phyloP scores from a whole-genome alignment of 495 filamentous ascomycete species.

The Diplogelasinospora grovesii region DNA sequence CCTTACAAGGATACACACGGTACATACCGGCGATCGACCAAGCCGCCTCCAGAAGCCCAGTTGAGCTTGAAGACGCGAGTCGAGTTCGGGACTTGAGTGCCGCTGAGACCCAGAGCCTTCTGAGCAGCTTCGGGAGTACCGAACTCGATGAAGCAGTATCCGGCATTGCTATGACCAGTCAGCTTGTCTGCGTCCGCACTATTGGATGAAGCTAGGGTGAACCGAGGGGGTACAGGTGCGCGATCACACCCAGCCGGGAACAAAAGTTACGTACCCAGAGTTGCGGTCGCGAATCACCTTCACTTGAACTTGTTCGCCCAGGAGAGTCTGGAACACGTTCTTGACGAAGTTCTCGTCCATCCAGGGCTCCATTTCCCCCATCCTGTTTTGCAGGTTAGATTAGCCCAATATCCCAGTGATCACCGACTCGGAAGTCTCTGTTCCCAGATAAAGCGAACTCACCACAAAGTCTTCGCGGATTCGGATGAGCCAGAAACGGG shows the following conservation, averaged over 20 bases:
- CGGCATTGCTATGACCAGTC: constrained; percentile 66
- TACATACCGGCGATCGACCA: constrained; percentile 82
- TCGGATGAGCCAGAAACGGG: constrained; percentile 18
- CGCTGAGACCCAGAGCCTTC: constrained; percentile 85
- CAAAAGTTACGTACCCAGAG: constrained; percentile 70
- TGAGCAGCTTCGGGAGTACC: constrained; percentile 72
- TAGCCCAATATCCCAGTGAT: background rate
- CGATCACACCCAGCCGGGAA: too few species aligned
- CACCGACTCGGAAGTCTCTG: background rate
- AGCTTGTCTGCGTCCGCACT: too few species aligned
- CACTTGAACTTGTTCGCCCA: constrained; percentile 91
- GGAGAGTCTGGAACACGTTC: constrained; percentile 74
- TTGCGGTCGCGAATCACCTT: constrained; percentile 99
- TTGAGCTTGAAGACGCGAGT: constrained; percentile 96
- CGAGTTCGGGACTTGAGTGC: constrained; percentile 87
- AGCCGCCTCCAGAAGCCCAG: constrained; percentile 95
- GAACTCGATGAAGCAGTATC: constrained; percentile 99
- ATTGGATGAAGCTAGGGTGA: background rate
- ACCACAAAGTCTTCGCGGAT: constrained; percentile 40
- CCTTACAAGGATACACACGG: background rate
- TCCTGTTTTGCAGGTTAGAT: constrained; percentile 54
- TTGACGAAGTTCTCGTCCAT: constrained; percentile 99
- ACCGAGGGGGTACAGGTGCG: too few species aligned
- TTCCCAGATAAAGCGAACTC: constrained; percentile 8
- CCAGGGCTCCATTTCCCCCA: constrained; percentile 99